A percentile compares a stretch with the other conserved stretches of the same genome.
These are phyloP conservation scores for Chaetomium cochliodes DNA, from an alignment of 495 filamentous ascomycete species.

Conservation along the genomic window DNA sequence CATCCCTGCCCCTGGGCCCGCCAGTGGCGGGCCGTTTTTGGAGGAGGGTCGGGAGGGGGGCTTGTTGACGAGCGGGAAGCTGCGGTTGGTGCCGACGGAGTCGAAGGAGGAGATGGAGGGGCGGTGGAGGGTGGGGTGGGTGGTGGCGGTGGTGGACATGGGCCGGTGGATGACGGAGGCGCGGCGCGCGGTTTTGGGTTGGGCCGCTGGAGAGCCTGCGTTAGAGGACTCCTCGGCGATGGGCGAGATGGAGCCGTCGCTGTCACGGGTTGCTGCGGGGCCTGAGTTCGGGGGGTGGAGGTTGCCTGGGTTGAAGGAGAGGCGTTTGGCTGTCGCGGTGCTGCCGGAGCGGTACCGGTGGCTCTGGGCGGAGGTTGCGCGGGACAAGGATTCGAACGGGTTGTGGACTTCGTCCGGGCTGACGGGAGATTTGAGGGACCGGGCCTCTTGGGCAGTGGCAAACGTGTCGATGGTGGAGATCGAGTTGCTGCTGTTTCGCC, in stretches of 20 bases:
- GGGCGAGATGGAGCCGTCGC: constrained; percentile 39
- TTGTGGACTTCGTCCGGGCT: constrained; percentile 22
- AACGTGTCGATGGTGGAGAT: constrained; percentile 77
- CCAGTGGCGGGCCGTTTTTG: no score
- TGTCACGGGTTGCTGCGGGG: constrained; percentile 18
- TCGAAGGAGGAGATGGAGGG: constrained; percentile 52
- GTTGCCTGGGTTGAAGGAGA: constrained; percentile 28
- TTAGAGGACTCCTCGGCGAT: constrained; percentile 32
- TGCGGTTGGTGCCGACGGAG: constrained; percentile 50
- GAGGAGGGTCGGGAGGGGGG: constrained; percentile 19
- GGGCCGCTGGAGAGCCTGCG: neutral
- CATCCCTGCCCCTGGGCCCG: neutral
- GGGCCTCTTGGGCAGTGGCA: constrained; percentile 75
- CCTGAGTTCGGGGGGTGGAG: constrained; percentile 17
- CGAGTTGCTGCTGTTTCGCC: constrained; percentile 65
- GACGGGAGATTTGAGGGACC: constrained; percentile 34
- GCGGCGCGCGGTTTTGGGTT: constrained; percentile 18
- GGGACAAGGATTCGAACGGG: constrained; percentile 23
- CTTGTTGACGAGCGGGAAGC: constrained; percentile 54
- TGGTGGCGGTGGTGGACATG: constrained; percentile 33
- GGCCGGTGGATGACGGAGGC: constrained; percentile 38
- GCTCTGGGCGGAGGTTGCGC: constrained; percentile 30
- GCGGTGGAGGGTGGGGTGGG: constrained; percentile 37
- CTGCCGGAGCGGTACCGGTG: constrained; percentile 28
- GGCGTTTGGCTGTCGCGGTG: constrained; percentile 33